Evolutionary conservation across 441 rosid genomes (phyloP), one percentile per base, ranked within the genome.

Genomic region (Erysimum cheiri): DNA sequence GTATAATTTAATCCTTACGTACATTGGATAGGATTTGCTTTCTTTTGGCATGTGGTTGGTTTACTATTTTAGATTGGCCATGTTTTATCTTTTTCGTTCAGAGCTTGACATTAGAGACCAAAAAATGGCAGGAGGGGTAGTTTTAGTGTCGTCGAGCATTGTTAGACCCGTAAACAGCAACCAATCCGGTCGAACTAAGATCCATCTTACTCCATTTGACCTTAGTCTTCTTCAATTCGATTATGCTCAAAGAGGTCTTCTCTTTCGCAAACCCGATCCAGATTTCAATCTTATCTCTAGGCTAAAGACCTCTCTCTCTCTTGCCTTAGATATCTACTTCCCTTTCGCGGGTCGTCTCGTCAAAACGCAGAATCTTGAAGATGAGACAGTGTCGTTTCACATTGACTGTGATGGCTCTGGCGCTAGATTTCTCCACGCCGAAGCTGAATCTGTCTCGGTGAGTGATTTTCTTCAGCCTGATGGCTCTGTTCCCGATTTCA

Each of bases 331-430:
- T 0, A 50, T 24, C 9, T 50, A 55, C 60, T 33, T 55, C 40
- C 60, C 41, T 2, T 32, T 55, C 40, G 60, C 41, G 0, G 60
- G n/a, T 33, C n/a, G 28, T 55, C 60, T 55, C 4, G 60, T 55
- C 60, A 55, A 33, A 55, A 9, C 4, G 2, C 36, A 55, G 13
- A 33, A 55, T 15, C 41, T 14, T 14, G 40, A 55, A 14, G 60
- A 55, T 26, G 3, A 55, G 0, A 55, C 26, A 6, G 60, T 15
- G n/a, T 55, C 41, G 7, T 55, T 14, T 14, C 33, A 4, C 60
- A 15, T 55, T 4, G 41, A 55, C 60, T 55, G 60, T 2, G 41
- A 55, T 4, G 60, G n/a, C n/a, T 55, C 40, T 28, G 60, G 60
- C 1, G 60, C 60, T 31, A 54, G 13, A 4, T 54, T 54, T 4